Conservation (phyloP, 768 basidiomycete genomes). For the Auriscalpium vulgare region DNA sequence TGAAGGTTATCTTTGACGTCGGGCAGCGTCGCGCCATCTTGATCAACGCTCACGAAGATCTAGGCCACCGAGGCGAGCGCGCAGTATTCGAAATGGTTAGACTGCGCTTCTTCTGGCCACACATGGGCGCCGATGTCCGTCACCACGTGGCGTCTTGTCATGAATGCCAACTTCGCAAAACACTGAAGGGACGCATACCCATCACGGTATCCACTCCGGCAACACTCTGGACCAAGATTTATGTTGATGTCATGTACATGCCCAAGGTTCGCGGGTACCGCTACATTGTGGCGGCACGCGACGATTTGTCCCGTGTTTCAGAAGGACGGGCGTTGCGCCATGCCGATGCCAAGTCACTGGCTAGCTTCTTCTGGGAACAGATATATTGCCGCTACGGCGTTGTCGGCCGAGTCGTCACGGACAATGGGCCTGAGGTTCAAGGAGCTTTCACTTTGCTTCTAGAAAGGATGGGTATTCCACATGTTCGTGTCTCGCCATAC, state of each 20-base stretch:
- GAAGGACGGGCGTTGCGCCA: constrained; percentile 23
- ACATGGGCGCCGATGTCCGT: constrained; percentile 9
- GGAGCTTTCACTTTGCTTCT: constrained; percentile 14
- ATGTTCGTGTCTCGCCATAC: constrained; percentile 26
- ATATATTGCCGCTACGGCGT: constrained; percentile 26
- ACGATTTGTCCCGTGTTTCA: constrained; percentile 23
- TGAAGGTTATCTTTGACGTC: too few species aligned
- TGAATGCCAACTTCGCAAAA: constrained; percentile 26
- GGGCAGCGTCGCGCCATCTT: not conserved
- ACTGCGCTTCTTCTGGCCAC: constrained; percentile 21
- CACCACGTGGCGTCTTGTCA: constrained; percentile 27
- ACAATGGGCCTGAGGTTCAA: constrained; percentile 22
- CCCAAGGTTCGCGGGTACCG: constrained; percentile 9
- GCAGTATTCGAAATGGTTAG: constrained; percentile 2
- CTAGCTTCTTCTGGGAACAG: constrained; percentile 25
- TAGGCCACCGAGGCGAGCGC: constrained; percentile 16
- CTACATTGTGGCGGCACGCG: constrained; percentile 6
- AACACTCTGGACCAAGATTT: constrained; percentile 24
- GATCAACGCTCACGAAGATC: constrained; percentile 11
- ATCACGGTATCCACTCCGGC: constrained; percentile 13
- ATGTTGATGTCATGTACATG: constrained; percentile 36
- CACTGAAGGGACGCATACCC: constrained; percentile 15
- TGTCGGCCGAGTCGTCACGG: constrained; percentile 20
- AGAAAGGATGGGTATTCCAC: constrained; percentile 10
- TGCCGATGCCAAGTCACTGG: constrained; percentile 11